These are phyloP conservation scores for Mycena capillaripes DNA, from an alignment of 768 basidiomycete genomes.

Conservation along the genomic window DNA sequence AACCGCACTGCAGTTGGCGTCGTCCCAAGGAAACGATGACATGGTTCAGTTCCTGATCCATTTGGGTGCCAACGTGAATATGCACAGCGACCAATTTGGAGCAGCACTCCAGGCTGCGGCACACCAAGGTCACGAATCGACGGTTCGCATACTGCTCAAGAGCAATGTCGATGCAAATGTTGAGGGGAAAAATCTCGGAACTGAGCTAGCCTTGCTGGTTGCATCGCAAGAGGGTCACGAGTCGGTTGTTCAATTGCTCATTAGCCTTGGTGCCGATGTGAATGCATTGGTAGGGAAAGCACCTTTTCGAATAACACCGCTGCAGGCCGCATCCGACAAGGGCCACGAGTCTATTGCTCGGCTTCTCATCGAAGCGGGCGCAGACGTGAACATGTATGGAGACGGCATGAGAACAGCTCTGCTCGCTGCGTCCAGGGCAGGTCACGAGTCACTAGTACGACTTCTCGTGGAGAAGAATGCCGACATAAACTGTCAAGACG, in stretches of 20 bases:
- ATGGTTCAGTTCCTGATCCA: slow-evolving; percentile 3
- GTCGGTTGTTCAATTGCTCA: background rate
- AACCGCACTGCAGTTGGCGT: background rate
- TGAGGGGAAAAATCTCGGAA: background rate
- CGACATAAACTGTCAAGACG: too few relatives aligned
- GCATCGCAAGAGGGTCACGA: background rate
- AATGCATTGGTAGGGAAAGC: background rate
- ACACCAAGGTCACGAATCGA: background rate
- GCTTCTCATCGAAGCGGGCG: background rate
- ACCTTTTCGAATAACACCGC: background rate
- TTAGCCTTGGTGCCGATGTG: background rate
- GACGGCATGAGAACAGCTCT: too few relatives aligned
- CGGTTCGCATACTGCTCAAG: background rate
- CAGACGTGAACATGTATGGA: background rate
- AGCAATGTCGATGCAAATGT: background rate
- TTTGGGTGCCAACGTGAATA: background rate
- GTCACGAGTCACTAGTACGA: too few relatives aligned
- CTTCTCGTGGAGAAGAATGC: too few relatives aligned
- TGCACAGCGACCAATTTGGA: background rate
- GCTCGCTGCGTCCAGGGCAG: too few relatives aligned
- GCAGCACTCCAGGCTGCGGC: background rate
- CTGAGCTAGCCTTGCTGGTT: background rate
- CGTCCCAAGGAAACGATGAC: background rate
- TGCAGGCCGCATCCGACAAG: background rate
- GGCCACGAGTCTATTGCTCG: slow-evolving; percentile 4